These are phyloP conservation scores for Beta lomatogona DNA, from an alignment of 179 eudicot genomes.

Conservation along the genomic window DNA sequence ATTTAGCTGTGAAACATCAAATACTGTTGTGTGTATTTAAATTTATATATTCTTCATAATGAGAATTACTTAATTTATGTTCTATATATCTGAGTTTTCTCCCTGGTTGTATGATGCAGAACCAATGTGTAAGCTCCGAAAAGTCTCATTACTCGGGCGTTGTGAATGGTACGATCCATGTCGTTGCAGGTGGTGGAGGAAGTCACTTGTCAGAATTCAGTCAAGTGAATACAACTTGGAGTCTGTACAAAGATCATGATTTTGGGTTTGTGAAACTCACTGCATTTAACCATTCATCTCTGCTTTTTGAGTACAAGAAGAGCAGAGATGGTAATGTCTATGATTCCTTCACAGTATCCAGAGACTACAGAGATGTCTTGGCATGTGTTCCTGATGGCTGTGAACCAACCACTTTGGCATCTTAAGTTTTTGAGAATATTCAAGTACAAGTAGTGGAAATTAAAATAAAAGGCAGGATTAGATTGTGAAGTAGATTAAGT, in stretches of 20 bases:
- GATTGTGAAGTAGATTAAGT: no score
- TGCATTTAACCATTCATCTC: slow-evolving; percentile 63
- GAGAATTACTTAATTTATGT: background rate
- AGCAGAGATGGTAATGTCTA: slow-evolving; percentile 72
- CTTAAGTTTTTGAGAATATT: slow-evolving; percentile 4
- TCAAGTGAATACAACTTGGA: slow-evolving; percentile 54
- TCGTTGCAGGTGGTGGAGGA: slow-evolving; percentile 77
- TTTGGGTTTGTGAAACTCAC: slow-evolving; percentile 72
- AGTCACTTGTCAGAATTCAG: slow-evolving; percentile 56
- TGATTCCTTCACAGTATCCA: slow-evolving; percentile 66
- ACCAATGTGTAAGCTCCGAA: slow-evolving; percentile 55
- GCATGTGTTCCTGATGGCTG: slow-evolving; percentile 67
- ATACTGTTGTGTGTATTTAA: no score
- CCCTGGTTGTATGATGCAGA: slow-evolving; percentile 35
- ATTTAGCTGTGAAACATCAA: background rate
- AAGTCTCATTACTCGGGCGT: slow-evolving; percentile 56
- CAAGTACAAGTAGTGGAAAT: background rate
- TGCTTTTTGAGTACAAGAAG: slow-evolving; percentile 74
- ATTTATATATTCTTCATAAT: background rate
- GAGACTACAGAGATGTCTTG: slow-evolving; percentile 68
- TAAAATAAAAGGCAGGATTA: background rate
- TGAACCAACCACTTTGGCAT: slow-evolving; percentile 56
- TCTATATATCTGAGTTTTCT: background rate
- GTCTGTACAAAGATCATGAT: slow-evolving; percentile 59
- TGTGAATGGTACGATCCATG: slow-evolving; percentile 69